Base-by-base conservation (phyloP, 768 basidiomycete species). In the Hysterangium stoloniferum region DNA sequence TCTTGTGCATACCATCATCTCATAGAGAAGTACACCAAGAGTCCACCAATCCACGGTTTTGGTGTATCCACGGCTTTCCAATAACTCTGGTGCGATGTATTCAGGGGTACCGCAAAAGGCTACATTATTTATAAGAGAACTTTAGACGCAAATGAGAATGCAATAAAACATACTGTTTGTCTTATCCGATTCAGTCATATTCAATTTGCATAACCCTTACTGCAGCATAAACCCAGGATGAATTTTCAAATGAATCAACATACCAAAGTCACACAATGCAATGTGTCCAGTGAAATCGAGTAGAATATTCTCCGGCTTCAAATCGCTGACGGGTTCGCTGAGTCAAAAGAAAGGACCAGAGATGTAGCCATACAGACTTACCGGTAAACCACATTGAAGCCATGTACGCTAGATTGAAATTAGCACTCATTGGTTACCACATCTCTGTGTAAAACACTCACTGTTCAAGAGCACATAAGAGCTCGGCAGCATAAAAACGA, bases 1-100 rank as follows among this genome's bases (percentile, higher is more conserved):
- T 6, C 11, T 11, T 17, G 45, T 25, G 60, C 71, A 20, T 48
- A 83, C 86, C 87, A 90, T 89, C 87, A 97, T 95, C 69, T 99
- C 95, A 61, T 91, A 98, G 37, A 98, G 75, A 47, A 99, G 75
- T 17, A 98, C 94, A 31, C 95, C 96, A 4, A 97, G 74, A 1
- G 95, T 98, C 95, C 90, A 94, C 95, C 95, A 99, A 61, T 99
- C 95, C 13, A 99, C 96, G 0, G 95, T 96, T 62, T 94, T 94
- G 4, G 92, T 95, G 68, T 99, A 97, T 1, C 96, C 95, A 61
- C 91, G 87, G 55, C 88, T 96, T 63, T 94, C 91, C 55, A 99
- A 78, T 32, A 99, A 78, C 64, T 99, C 95, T 0, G 95, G 95
- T 6, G 94, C 93, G 60, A 98, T 98, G 67, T 98, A 98, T 65